Percentiles rank a stretch among this genome's conserved stretches.
phyloP scores from a whole-genome alignment of 345 rosid genomes.

The Citrus mangshanensis region DNA sequence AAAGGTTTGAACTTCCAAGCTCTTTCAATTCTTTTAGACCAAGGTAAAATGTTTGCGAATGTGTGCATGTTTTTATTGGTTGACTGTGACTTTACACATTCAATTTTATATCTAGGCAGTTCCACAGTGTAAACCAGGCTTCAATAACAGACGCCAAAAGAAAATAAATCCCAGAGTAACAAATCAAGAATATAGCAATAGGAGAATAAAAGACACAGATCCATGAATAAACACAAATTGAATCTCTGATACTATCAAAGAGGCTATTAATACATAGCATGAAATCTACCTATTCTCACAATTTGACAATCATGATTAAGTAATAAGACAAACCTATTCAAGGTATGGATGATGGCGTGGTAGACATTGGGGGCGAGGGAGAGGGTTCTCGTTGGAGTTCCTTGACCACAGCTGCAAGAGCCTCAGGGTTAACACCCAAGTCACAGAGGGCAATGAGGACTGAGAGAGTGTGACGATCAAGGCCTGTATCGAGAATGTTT shows the following conservation, averaged over 20 bases:
- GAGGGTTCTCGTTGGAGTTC: slow-evolving; percentile 38
- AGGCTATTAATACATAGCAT: neutral
- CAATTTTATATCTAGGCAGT: no score
- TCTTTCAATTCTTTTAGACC: neutral
- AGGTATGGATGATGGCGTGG: neutral
- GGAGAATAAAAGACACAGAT: neutral
- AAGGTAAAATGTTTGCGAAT: neutral
- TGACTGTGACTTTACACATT: neutral
- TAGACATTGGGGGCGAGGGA: neutral
- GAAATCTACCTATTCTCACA: no score
- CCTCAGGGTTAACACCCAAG: slow-evolving; percentile 49
- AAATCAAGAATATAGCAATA: neutral
- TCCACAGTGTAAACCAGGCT: neutral
- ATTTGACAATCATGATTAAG: no score
- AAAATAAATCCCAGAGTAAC: neutral
- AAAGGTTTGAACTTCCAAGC: neutral
- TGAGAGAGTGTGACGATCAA: slow-evolving; percentile 51
- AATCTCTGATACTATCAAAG: neutral
- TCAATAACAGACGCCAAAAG: neutral
- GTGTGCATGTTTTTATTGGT: neutral
- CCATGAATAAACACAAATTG: neutral
- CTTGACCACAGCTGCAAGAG: slow-evolving; percentile 44
- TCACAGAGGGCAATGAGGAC: slow-evolving; percentile 50
- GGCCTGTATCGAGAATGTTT: slow-evolving; percentile 46
- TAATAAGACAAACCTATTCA: neutral